phyloP scores from a whole-genome alignment of 345 rosid species.

The Eucalyptus shirleyi region DNA sequence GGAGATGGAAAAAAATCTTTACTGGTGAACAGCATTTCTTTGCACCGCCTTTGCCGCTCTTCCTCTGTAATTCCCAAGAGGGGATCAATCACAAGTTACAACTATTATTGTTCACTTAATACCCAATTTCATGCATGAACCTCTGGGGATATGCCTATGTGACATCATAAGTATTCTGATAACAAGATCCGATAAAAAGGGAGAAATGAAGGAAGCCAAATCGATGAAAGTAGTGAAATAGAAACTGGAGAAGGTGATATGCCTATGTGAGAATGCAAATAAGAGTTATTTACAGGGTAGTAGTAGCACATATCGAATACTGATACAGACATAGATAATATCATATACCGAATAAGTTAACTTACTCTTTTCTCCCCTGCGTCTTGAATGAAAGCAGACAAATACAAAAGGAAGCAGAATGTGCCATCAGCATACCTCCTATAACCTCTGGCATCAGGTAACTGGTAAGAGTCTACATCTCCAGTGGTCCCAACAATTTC shows the following conservation, averaged over 20 bases:
- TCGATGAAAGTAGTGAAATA: neutral
- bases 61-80: conserved; percentile 73
- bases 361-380: neutral
- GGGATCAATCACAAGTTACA: neutral
- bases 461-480: conserved; percentile 86
- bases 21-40: conserved; percentile 84
- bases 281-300: neutral
- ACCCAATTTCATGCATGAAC: neutral
- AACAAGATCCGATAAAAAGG: neutral
- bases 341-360: neutral
- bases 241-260: neutral
- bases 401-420: neutral
- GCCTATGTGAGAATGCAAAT: neutral
- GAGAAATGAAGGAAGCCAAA: neutral
- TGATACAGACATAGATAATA: neutral
- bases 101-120: neutral
- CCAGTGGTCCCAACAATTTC: conserved; percentile 93
- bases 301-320: neutral
- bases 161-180: neutral
- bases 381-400: neutral
- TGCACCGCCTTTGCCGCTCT: conserved; percentile 72
- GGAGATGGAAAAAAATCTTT: neutral
- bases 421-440: conserved; percentile 47
- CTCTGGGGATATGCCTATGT: neutral
- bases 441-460: conserved; percentile 97